Base-by-base conservation (phyloP, 2,329 filamentous ascomycete genomes). In the Metarhizium album region DNA sequence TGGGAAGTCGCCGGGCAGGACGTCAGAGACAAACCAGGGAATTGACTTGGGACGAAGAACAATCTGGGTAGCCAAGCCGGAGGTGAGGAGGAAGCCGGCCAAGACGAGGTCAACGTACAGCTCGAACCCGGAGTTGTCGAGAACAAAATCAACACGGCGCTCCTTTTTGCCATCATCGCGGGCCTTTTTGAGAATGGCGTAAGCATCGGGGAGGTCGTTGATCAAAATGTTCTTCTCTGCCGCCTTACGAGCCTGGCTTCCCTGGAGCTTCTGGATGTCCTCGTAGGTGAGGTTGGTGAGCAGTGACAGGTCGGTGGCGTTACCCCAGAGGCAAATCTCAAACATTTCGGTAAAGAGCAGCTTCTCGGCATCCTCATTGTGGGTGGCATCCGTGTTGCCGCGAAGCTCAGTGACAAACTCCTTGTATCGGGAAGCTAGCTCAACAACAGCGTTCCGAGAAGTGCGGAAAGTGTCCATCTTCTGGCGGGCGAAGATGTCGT, bases 21-120 rank as follows among this genome's bases (percentile, higher is more conserved):
- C 93, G 61, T 98, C 93, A 1, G 90, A 96, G 46, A 98, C 93
- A 64, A 97, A 98, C 93, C 93, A 98, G 1, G 93, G 93, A 52
- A 98, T 90, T 22, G 83, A 84, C 71, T 98, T 98, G 48, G 93
- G 90, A 62, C 95, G 90, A 9, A 98, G 78, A 20, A 97, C 83
- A 14, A 98, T 77, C 23, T 82, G 82, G 0, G 90, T 96, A 0
- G 93, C 93, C 5, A 98, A 80, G 0, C 86, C 87, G 0, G 89
- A 77, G 0, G 88, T 83, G 6, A 98, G 76, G 14, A 98, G 76
- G 64, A 95, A 98, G 1, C 90, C 91, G 0, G 89, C 90, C 2
- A 98, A 78, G 52, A 97, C 83, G 9, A 98, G 77, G 63, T 98
- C 93, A 57, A 97, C 93, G 63, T 90, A 98, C 13, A 98, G 79